phyloP scores from a whole-genome alignment of 2,329 filamentous ascomycete genomes.

The Penicillium sp. region DNA sequence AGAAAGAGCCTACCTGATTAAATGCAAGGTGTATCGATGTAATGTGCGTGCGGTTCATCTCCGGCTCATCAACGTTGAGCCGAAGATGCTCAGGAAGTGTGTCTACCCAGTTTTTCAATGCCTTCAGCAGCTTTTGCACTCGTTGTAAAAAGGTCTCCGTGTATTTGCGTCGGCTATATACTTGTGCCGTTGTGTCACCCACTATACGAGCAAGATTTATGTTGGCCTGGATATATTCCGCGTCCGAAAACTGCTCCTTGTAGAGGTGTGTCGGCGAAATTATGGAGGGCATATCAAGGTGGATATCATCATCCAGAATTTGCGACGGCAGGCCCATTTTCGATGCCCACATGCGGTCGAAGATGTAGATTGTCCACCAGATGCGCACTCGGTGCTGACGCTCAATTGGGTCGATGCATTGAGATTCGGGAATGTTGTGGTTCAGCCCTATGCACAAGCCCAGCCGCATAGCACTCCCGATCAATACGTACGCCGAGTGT shows the following conservation, averaged over 20 bases:
- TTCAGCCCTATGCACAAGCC: slow-evolving; percentile 52
- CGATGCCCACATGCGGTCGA: slow-evolving; percentile 54
- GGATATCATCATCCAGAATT: slow-evolving; percentile 55
- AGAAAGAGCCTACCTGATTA: slow-evolving; percentile 30
- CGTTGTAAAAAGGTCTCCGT: slow-evolving; percentile 45
- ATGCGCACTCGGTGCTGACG: slow-evolving; percentile 43
- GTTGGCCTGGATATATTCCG: slow-evolving; percentile 43
- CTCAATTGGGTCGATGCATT: slow-evolving; percentile 45
- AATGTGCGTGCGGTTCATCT: slow-evolving; percentile 39
- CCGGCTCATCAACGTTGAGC: slow-evolving; percentile 38
- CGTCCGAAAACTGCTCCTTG: slow-evolving; percentile 44
- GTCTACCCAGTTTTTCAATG: slow-evolving; percentile 45
- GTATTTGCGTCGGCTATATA: slow-evolving; percentile 43
- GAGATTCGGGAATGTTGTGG: slow-evolving; percentile 44
- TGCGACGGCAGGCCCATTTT: slow-evolving; percentile 56
- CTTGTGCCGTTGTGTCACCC: slow-evolving; percentile 40
- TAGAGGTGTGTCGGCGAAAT: slow-evolving; percentile 36
- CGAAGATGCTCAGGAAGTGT: slow-evolving; percentile 41
- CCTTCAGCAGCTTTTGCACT: slow-evolving; percentile 46
- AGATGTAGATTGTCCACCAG: slow-evolving; percentile 48
- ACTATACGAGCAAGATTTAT: slow-evolving; percentile 45
- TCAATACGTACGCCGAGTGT: slow-evolving; percentile 40
- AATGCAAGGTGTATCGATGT: slow-evolving; percentile 45
- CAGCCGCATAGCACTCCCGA: slow-evolving; percentile 48
- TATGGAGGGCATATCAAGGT: slow-evolving; percentile 44